phyloP scores from a whole-genome alignment of 2,329 filamentous ascomycete genomes.

The Drechslerella coelobrocha region DNA sequence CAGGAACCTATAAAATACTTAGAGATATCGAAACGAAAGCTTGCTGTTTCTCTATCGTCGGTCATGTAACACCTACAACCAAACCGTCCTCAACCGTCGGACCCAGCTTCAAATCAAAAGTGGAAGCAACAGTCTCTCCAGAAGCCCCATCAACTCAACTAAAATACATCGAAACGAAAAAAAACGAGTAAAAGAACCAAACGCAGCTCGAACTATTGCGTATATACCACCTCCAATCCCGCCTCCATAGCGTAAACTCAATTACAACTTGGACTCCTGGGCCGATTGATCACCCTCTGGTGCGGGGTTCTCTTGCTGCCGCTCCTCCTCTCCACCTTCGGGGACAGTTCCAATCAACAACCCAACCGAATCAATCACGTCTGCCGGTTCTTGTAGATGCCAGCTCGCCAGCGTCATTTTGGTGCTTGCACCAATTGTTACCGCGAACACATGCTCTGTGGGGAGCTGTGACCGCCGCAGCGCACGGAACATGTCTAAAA shows the following conservation, averaged over 20 bases:
- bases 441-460: slow-evolving; percentile 75
- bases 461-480: slow-evolving; percentile 67
- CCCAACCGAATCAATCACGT: slow-evolving; percentile 75
- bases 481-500: slow-evolving; percentile 79
- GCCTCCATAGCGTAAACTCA: neutral
- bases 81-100: no score
- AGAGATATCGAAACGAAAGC: no score
- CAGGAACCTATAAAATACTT: no score
- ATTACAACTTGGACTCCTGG: slow-evolving; percentile 10
- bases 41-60: no score
- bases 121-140: neutral
- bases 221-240: neutral
- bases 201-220: neutral
- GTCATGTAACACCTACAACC: no score
- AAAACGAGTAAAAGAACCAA: neutral
- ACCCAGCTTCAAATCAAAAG: slow-evolving; percentile 6
- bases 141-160: slow-evolving; percentile 6
- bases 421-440: slow-evolving; percentile 87
- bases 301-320: slow-evolving; percentile 7
- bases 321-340: slow-evolving; percentile 9
- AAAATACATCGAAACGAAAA: slow-evolving; percentile 20
- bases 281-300: slow-evolving; percentile 10
- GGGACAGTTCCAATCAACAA: slow-evolving; percentile 62
- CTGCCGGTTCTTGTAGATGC: slow-evolving; percentile 85
- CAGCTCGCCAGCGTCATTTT: slow-evolving; percentile 90